Evolutionary conservation across 805 yeast species (phyloP), one percentile per base, ranked within the genome.

Genomic region (Kodamaea kaohsiungensis): DNA sequence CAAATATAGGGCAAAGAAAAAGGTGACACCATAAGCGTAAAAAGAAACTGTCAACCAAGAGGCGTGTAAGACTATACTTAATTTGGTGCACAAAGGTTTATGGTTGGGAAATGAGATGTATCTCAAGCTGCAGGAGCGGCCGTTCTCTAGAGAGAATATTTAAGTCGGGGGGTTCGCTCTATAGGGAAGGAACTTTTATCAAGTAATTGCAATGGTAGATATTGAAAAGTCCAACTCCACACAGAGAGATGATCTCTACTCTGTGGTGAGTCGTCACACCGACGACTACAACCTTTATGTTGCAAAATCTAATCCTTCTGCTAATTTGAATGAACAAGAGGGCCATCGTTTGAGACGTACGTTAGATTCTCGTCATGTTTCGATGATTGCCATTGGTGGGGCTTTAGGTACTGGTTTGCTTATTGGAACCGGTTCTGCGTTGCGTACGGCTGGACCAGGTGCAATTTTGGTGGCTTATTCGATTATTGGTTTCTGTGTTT

Each of bases 351-450:
- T 62, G 45, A 53, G 58, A 30, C 25, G 76, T 56, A 71, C 71
- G 50, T 64, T 78, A 55, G 73, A 78, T 58, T 80, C 88, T 48
- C 68, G 91, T 51, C 91, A 86, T 63, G 77, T 85, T 58, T 78
- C 84, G 53, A 84, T 87, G 88, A 84, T 87, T 64, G 88, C 95
- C 59, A 83, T 89, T 59, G 96, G 95, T 60, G 93, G 95, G 60
- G 89, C 93, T 7, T 71, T 89, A 51, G 95, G 95, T 53, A 88
- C 95, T 1, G 96, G 92, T 64, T 76, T 89, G 53, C 74, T 89
- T 59, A 86, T 89, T 60, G 91, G 92, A 62, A 86, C 92, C 2
- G 91, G 91, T 53, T 72, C 84, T 13, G 85, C 92, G 1, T 75
- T 89, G 53, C 75, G 78, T n/a, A 67, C 77, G 10, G 91, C 89